Evolutionary conservation across 306 rosid species (phyloP).

Genomic region (Carpinus viminea): DNA sequence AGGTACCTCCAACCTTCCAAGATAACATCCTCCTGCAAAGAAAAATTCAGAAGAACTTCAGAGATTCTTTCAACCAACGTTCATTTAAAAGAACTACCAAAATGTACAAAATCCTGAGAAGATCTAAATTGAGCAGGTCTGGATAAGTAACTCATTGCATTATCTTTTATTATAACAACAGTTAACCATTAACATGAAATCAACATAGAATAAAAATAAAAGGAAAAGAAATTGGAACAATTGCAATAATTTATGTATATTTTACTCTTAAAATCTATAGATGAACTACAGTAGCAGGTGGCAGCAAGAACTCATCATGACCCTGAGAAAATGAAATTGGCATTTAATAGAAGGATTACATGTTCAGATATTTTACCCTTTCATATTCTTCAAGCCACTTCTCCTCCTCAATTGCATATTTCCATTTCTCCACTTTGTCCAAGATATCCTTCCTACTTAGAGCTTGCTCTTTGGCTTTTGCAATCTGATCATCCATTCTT

Average conservation of each 20-base stretch:
- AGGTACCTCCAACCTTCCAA: slow-evolving; percentile 70
- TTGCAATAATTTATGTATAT: not conserved
- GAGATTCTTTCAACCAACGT: not conserved
- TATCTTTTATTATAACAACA: not conserved
- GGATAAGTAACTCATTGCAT: not conserved
- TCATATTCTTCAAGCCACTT: slow-evolving; percentile 95
- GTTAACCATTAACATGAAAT: not conserved
- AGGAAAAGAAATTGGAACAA: not conserved
- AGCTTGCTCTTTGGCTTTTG: slow-evolving; percentile 82
- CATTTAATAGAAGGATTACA: slow-evolving; percentile 3
- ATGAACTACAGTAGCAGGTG: not conserved
- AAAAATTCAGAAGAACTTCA: not conserved
- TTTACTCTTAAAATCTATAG: not conserved
- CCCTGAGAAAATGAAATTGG: not conserved
- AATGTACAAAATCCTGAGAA: not conserved
- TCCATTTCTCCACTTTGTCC: slow-evolving; percentile 90
- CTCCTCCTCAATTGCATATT: slow-evolving; percentile 82
- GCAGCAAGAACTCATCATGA: not conserved
- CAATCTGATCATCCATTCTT: slow-evolving; percentile 82
- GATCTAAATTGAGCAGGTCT: not conserved
- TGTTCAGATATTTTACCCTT: slow-evolving; percentile 53
- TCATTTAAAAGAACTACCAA: not conserved
- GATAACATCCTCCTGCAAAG: slow-evolving; percentile 62
- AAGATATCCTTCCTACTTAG: slow-evolving; percentile 84
- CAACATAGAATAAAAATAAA: not conserved